A percentile compares a stretch with the other conserved stretches of the same genome.
These are phyloP conservation scores for Acanthamoeba sp. DNA, from an alignment of 208 protist genomes.

Conservation along the genomic window DNA sequence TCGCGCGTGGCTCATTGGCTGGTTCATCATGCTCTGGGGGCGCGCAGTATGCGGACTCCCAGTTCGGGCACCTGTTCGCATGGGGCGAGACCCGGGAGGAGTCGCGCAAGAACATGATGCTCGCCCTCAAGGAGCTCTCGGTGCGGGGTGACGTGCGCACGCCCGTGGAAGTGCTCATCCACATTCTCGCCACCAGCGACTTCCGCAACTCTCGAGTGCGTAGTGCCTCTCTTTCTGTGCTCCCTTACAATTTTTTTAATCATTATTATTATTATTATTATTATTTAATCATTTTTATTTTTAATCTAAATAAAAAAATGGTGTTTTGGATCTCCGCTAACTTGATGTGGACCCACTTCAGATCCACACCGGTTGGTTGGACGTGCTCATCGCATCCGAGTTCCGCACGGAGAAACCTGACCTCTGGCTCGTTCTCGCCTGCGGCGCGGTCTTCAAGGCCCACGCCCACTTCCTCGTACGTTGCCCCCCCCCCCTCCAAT, in stretches of 20 bases:
- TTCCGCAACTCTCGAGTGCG: constrained; percentile 90
- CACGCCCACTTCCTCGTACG: constrained; percentile 31
- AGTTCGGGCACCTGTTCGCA: constrained; percentile 99
- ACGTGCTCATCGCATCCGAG: constrained; percentile 74
- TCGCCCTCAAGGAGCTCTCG: constrained; percentile 21
- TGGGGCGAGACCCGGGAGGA: constrained; percentile 95
- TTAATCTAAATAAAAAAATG: too few species aligned
- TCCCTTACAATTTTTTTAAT: too few species aligned
- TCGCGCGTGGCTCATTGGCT: too few species aligned
- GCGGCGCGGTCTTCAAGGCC: constrained; percentile 81
- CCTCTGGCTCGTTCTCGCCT: constrained; percentile 77
- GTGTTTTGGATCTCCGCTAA: too few species aligned
- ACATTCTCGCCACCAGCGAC: constrained; percentile 86
- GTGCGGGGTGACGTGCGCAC: constrained; percentile 81
- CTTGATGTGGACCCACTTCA: too few species aligned
- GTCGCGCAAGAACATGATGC: constrained; percentile 93
- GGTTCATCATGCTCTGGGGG: constrained; percentile 57
- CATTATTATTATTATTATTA: too few species aligned
- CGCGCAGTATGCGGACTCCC: constrained; percentile 95
- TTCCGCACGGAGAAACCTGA: constrained; percentile 76
- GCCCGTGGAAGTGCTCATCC: constrained; percentile 60
- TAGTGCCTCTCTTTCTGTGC: not conserved
- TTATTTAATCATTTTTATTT: too few species aligned
- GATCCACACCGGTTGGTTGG: constrained; percentile 81
- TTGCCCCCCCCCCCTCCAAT: not conserved